Evolutionary conservation across 495 filamentous ascomycete species (phyloP).

Genomic region (Penicillium daleae): DNA sequence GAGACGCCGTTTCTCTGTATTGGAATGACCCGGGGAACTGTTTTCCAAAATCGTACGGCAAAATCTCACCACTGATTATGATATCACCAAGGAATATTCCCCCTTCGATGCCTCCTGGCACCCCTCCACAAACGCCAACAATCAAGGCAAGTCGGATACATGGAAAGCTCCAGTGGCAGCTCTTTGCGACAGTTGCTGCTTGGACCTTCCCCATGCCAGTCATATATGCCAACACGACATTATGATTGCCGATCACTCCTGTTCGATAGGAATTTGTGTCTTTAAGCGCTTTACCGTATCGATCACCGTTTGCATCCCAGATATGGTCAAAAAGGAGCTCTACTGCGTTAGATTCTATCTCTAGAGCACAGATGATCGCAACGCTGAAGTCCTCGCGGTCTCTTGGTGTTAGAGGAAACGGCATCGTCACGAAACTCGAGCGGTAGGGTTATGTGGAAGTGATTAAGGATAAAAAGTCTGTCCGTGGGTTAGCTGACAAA

Average conservation of each 20-base stretch:
- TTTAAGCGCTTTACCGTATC: background rate
- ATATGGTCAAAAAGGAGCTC: conserved; percentile 19
- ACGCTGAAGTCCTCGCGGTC: conserved; percentile 15
- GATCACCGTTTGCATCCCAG: conserved; percentile 9
- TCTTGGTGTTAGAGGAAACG: background rate
- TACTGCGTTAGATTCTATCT: conserved; percentile 18
- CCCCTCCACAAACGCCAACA: conserved; percentile 1
- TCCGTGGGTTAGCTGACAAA: too few relatives aligned
- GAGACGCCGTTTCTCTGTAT: background rate
- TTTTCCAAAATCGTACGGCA: conserved; percentile 12
- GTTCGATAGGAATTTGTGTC: conserved; percentile 32
- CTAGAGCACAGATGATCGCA: conserved; percentile 25
- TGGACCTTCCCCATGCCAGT: conserved; percentile 26
- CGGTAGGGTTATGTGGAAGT: too few relatives aligned
- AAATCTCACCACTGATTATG: conserved; percentile 4
- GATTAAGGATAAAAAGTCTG: too few relatives aligned
- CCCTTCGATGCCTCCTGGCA: background rate
- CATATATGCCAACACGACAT: conserved; percentile 33
- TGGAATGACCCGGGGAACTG: background rate
- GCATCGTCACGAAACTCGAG: background rate
- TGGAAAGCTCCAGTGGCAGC: background rate
- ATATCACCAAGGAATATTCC: conserved; percentile 14
- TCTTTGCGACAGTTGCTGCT: conserved; percentile 17
- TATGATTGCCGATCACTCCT: conserved; percentile 31
- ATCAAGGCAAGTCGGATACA: background rate